Percentiles rank a stretch among this genome's conserved stretches.
Conservation (phyloP, 2,329 filamentous ascomycete genomes). For the Penicillium crustosum region DNA sequence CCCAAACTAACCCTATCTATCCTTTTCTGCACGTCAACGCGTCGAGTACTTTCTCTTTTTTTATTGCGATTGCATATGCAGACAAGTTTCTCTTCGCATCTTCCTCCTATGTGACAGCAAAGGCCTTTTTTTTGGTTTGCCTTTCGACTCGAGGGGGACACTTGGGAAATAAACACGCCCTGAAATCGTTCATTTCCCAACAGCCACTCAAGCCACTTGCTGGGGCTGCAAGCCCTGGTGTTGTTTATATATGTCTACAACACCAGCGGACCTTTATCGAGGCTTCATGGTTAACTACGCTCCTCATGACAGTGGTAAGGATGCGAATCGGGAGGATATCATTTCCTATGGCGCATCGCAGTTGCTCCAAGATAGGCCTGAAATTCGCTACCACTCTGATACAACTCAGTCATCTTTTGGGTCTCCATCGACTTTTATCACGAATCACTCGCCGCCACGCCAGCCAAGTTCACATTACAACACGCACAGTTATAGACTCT, state of each 20-base stretch:
- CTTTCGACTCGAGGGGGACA: conserved; percentile 2
- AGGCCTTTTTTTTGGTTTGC: not conserved
- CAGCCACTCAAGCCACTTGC: conserved; percentile 48
- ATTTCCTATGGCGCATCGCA: conserved; percentile 60
- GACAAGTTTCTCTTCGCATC: not conserved
- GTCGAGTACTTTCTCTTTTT: not conserved
- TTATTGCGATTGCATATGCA: not conserved
- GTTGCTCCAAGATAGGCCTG: conserved; percentile 37
- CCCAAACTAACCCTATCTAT: not conserved
- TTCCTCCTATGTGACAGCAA: conserved; percentile 15
- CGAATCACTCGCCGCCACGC: conserved; percentile 37
- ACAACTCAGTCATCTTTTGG: conserved; percentile 37
- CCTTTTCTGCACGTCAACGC: not conserved
- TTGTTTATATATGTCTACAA: conserved; percentile 69
- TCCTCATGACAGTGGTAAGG: conserved; percentile 62
- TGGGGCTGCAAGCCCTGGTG: conserved; percentile 72
- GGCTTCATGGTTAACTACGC: conserved; percentile 75
- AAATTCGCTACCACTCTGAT: conserved; percentile 35
- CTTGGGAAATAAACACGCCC: not conserved
- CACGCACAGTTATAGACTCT: conserved; percentile 30
- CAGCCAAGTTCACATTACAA: conserved; percentile 36
- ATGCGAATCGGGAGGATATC: conserved; percentile 63
- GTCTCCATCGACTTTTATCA: conserved; percentile 33
- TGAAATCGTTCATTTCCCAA: conserved; percentile 8
- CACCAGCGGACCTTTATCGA: conserved; percentile 73